Evolutionary conservation across 192 early-diverging fungal species (phyloP), one percentile per base, ranked within the genome.

Genomic region (Umbelopsis isabellina): DNA sequence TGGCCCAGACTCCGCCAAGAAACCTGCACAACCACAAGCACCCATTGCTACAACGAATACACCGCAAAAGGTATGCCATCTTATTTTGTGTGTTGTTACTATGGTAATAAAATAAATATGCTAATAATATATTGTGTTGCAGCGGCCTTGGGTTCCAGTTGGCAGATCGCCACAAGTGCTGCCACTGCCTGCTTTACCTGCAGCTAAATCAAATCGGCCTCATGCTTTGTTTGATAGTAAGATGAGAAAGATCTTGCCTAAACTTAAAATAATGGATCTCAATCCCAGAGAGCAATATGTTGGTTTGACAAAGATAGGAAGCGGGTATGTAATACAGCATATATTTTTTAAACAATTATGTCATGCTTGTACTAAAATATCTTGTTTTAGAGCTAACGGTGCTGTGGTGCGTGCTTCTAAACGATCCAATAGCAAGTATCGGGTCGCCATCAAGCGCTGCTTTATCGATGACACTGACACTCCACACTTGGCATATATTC

Each of bases 381-480:
- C 20, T 6, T 45, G 58, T 15, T 22, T 30, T 30, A 78, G 75
- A 46, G 69, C 72, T 1, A 79, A 79, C 66, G 79, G 79, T 5
- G 79, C 79, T 20, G 79, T 80, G 1, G 68, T 80, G 8, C 46
- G 71, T 23, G 79, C 79, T 13, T 65, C 55, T 22, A 75, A 73
- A 67, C 68, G 72, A 27, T 33, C 67, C 23, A 71, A 70, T 61
- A 37, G 33, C 58, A 75, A 75, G 5, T n/a, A 22, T 13, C 71
- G 71, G 16, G 74, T 80, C 2, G 79, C 79, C 47, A 80, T 80
- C 51, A 80, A 80, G 46, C 74, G 79, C 0, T 80, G 79, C 58
- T 76, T 70, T 64, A 80, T 80, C 27, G 79, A 80, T 55, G 79
- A 80, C 25, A 71, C 66, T 22, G 79, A 80, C 50, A 75, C 74